Percentiles rank a stretch among this genome's conserved stretches.
phyloP scores from a whole-genome alignment of 257 asterid species.

The Linaria vulgaris region DNA sequence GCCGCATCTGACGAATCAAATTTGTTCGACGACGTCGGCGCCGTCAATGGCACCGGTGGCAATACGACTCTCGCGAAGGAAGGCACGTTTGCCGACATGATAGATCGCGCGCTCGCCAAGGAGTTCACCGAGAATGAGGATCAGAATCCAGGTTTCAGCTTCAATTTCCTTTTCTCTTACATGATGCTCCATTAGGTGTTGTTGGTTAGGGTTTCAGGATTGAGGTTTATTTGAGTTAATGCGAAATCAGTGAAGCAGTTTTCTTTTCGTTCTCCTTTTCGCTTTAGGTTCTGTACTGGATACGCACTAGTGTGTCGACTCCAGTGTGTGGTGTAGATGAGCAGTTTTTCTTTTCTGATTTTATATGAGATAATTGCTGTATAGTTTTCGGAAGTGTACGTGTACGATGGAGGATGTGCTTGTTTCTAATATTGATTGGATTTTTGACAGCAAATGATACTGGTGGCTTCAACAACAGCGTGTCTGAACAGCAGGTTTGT shows the following conservation, averaged over 20 bases:
- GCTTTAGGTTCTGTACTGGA: slow-evolving; percentile 13
- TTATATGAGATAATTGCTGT: slow-evolving; percentile 8
- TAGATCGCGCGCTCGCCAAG: slow-evolving; percentile 91
- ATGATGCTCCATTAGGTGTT: background rate
- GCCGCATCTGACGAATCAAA: slow-evolving; percentile 44
- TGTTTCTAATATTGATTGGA: slow-evolving; percentile 29
- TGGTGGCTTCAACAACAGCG: slow-evolving; percentile 97
- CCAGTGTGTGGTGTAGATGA: slow-evolving; percentile 7
- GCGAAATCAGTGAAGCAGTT: background rate
- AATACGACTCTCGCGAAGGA: slow-evolving; percentile 55
- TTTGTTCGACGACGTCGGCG: slow-evolving; percentile 31
- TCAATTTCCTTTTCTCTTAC: background rate
- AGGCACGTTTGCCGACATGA: slow-evolving; percentile 89
- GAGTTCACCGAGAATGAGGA: slow-evolving; percentile 92
- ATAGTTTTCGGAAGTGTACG: slow-evolving; percentile 11
- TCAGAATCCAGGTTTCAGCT: slow-evolving; percentile 66
- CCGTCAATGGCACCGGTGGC: slow-evolving; percentile 41
- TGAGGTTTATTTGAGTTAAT: slow-evolving; percentile 21
- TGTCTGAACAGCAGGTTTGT: slow-evolving; percentile 90
- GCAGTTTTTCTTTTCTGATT: slow-evolving; percentile 9
- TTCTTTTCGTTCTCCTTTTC: background rate
- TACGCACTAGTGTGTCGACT: slow-evolving; percentile 20
- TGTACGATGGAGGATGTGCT: slow-evolving; percentile 15
- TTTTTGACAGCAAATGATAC: slow-evolving; percentile 81
- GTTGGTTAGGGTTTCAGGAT: slow-evolving; percentile 33